A percentile compares a stretch with the other conserved stretches of the same genome.
phyloP scores from a whole-genome alignment of 2,329 filamentous ascomycete genomes.

The Colletotrichum phormii region DNA sequence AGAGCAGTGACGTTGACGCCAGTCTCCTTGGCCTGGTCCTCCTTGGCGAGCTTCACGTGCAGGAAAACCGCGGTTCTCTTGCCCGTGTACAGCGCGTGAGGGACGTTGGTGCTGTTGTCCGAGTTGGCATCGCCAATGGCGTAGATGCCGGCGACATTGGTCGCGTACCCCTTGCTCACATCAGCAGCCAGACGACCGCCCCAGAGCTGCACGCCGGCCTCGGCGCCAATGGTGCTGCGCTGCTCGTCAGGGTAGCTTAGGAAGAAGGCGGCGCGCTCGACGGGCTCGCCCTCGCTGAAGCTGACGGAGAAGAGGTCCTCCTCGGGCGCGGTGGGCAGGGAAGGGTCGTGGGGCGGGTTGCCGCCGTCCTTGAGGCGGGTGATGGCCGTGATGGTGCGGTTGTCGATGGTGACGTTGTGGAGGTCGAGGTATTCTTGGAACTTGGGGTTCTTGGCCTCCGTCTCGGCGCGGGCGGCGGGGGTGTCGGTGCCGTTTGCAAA shows the following conservation, averaged over 20 bases:
- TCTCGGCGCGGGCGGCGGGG: conserved; percentile 49
- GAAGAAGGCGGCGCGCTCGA: conserved; percentile 64
- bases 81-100: conserved; percentile 69
- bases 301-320: conserved; percentile 67
- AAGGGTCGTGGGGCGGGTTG: conserved; percentile 54
- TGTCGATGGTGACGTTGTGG: conserved; percentile 65
- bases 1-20: conserved; percentile 40
- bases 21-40: conserved; percentile 48
- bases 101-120: conserved; percentile 70
- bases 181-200: conserved; percentile 58
- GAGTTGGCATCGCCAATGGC: conserved; percentile 71
- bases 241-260: conserved; percentile 61
- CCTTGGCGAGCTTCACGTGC: conserved; percentile 60
- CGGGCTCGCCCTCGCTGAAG: conserved; percentile 56
- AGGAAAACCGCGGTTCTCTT: conserved; percentile 68
- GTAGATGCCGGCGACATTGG: conserved; percentile 66
- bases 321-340: conserved; percentile 58
- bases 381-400: conserved; percentile 63
- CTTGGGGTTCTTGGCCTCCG: conserved; percentile 53
- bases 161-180: conserved; percentile 54
- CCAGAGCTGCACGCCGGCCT: conserved; percentile 59
- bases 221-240: conserved; percentile 56
- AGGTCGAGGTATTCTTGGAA: conserved; percentile 62
- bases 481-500: conserved; percentile 72
- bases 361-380: conserved; percentile 57